A percentile compares a stretch with the other conserved stretches of the same genome.
phyloP scores from a whole-genome alignment of 176 grass and related monocot species.

The Elymus sibiricus region DNA sequence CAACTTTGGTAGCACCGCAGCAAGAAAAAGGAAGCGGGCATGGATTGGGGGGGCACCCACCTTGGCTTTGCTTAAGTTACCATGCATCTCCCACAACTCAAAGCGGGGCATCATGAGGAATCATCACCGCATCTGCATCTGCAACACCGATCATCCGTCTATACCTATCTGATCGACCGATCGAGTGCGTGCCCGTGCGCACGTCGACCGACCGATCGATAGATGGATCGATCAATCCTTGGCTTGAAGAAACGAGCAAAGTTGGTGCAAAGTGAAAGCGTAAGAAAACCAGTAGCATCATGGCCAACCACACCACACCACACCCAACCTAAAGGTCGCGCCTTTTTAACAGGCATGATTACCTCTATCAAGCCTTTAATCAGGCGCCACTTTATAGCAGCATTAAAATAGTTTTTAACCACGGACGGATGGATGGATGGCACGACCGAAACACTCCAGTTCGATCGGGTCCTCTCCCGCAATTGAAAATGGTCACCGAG shows the following conservation, averaged over 20 bases:
- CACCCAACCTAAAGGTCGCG: slow-evolving; percentile 21
- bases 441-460: slow-evolving; percentile 39
- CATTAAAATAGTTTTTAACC: slow-evolving; percentile 31
- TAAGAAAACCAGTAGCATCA: slow-evolving; percentile 35
- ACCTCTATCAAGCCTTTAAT: slow-evolving; percentile 53
- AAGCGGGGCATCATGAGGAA: slow-evolving; percentile 52
- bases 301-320: slow-evolving; percentile 36
- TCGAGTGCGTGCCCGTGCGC: no score
- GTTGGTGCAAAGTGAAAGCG: slow-evolving; percentile 64
- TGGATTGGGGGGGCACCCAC: neutral
- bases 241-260: slow-evolving; percentile 55
- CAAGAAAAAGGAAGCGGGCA: neutral
- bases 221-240: slow-evolving; percentile 25
- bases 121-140: neutral
- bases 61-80: slow-evolving; percentile 57
- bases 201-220: neutral
- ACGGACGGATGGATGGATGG: neutral
- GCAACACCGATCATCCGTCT: neutral
- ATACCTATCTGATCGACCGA: no score
- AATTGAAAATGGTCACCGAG: slow-evolving; percentile 34
- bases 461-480: neutral
- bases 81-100: slow-evolving; percentile 41
- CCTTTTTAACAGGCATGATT: slow-evolving; percentile 59
- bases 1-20: neutral
- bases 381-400: slow-evolving; percentile 10